Percentiles rank a stretch among this genome's conserved stretches.
Conservation (phyloP, 2,329 filamentous ascomycete species). For the Lecanosticta acicola region DNA sequence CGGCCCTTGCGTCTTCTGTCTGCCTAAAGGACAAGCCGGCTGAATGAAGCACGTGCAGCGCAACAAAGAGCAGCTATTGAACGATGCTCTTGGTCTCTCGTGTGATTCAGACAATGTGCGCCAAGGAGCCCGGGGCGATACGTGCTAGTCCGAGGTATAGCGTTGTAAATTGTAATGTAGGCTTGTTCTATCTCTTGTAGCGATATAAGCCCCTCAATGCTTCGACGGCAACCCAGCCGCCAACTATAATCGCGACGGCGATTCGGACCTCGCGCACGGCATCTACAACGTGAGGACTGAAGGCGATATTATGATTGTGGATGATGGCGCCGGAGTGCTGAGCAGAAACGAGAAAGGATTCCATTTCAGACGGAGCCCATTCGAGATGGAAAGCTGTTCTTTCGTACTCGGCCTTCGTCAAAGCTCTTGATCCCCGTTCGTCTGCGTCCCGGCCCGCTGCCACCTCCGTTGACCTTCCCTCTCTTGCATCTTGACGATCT, state of each 20-base stretch:
- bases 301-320: constrained; percentile 48
- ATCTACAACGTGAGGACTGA: constrained; percentile 45
- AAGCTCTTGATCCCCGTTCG: no score
- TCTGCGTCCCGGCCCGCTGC: no score
- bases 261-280: constrained; percentile 49
- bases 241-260: constrained; percentile 45
- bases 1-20: background rate
- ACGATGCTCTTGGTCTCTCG: background rate
- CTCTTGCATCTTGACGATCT: no score
- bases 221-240: constrained; percentile 30
- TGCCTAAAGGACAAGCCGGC: background rate
- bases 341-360: constrained; percentile 29
- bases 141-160: background rate
- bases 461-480: no score
- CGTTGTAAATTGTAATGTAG: background rate
- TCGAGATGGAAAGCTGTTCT: constrained; percentile 7
- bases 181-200: constrained; percentile 9
- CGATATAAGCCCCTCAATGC: constrained; percentile 20
- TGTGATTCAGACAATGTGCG: background rate
- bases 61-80: background rate
- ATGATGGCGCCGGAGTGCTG: constrained; percentile 32
- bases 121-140: background rate
- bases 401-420: background rate
- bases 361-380: constrained; percentile 23
- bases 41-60: background rate